Evolutionary conservation across 805 yeast species (phyloP).

Genomic region (Wickerhamiella shivajii): DNA sequence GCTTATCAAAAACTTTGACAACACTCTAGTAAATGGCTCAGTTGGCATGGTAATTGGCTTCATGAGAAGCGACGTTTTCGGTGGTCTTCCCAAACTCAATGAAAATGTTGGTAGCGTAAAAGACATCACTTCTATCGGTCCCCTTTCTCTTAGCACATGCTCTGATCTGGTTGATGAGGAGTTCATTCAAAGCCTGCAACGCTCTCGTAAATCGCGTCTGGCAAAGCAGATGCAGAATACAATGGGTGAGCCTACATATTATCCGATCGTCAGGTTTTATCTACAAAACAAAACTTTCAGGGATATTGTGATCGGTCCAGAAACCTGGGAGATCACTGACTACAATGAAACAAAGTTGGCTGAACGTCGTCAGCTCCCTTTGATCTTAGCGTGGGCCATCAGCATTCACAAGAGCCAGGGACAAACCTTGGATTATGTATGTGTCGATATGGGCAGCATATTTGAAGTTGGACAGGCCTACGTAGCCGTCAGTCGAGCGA

Average conservation of each 20-base stretch:
- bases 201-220: too few relatives aligned
- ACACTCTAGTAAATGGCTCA: slow-evolving; percentile 75
- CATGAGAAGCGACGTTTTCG: slow-evolving; percentile 22
- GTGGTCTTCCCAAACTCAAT: slow-evolving; percentile 4
- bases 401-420: slow-evolving; percentile 96
- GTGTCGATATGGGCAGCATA: slow-evolving; percentile 58
- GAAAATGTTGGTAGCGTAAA: background rate
- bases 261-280: too few relatives aligned
- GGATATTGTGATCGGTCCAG: slow-evolving; percentile 68
- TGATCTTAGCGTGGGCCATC: slow-evolving; percentile 90
- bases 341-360: slow-evolving; percentile 54
- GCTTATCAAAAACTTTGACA: slow-evolving; percentile 74
- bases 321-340: slow-evolving; percentile 68
- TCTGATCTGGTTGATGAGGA: too few relatives aligned
- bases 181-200: too few relatives aligned
- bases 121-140: background rate
- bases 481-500: slow-evolving; percentile 88
- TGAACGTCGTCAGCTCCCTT: slow-evolving; percentile 65
- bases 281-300: slow-evolving; percentile 58
- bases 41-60: slow-evolving; percentile 62
- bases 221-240: too few relatives aligned
- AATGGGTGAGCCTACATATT: too few relatives aligned
- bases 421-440: slow-evolving; percentile 61
- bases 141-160: background rate
- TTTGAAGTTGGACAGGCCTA: slow-evolving; percentile 94